Base-by-base conservation (phyloP, 768 basidiomycete species). In the Boletellus ananiceps region DNA sequence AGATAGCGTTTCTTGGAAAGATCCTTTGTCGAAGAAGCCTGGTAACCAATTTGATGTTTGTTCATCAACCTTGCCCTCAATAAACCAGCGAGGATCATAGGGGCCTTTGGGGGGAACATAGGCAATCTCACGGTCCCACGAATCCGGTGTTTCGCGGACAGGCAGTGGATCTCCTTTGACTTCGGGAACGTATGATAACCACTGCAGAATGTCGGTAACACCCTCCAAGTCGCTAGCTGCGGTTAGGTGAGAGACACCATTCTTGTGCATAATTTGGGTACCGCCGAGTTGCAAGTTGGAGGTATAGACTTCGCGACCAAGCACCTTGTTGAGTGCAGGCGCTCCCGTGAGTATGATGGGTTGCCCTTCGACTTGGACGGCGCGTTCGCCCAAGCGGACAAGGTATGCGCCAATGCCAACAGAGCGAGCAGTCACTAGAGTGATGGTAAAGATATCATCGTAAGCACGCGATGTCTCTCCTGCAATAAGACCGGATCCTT, bases 261-360 rank as follows among this genome's bases (percentile, higher is more conserved):
- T 99, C 82, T 97, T 97, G 82, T 93, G 89, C 96, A 99, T 98
- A 76, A 99, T 98, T 64, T 99, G 96, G n/a, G 96, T 98, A 47
- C 96, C 96, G 55, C 96, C 96, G 51, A 99, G 88, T 69, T 98
- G 96, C 58, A 99, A 70, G 69, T 98, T 98, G 47, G 93, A 96
- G 8, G 96, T 97, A 68, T 99, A 98, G 40, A 99, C 96, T 69
- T 98, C 96, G 42, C 96, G 88, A 53, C 96, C 96, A 37, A 99
- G 83, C 5, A 99, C 96, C 72, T 99, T 98, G 80, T 98, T 99
- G 57, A 99, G 81, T 4, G 96, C 96, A 7, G 83, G 83, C 23
- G 95, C 95, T 58, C 96, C 96, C 13, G 96, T 99, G 52, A 99
- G 81, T 67, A 99, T 99, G 72, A 99, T 98, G 2, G 96, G 96